Percentiles rank a stretch among this genome's conserved stretches.
These are phyloP conservation scores for Phytophthora megakarya DNA, from an alignment of 352 stramenopile species.

Conservation along the genomic window DNA sequence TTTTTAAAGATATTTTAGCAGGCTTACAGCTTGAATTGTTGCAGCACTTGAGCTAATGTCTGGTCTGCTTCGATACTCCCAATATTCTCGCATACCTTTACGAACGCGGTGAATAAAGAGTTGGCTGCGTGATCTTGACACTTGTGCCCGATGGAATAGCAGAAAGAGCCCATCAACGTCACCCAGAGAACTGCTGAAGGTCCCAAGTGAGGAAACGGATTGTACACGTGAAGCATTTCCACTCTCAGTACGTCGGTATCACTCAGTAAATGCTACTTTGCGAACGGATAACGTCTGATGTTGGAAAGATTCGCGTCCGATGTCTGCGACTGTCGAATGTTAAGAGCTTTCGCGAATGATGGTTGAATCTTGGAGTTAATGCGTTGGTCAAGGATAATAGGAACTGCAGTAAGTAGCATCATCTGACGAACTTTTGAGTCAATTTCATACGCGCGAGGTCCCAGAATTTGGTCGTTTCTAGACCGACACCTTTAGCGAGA, in stretches of 20 bases:
- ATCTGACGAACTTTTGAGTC: conserved; percentile 22
- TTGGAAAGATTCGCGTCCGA: conserved; percentile 36
- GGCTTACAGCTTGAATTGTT: no score
- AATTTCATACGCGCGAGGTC: conserved; percentile 45
- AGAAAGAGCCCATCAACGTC: conserved; percentile 31
- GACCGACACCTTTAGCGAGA: conserved; percentile 31
- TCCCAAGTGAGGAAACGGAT: conserved; percentile 27
- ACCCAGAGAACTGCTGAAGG: conserved; percentile 32
- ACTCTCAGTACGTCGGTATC: conserved; percentile 14
- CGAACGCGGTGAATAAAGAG: conserved; percentile 19
- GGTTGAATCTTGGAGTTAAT: conserved; percentile 22
- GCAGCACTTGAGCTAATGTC: conserved; percentile 28
- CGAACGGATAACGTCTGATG: conserved; percentile 31
- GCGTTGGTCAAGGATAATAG: conserved; percentile 23
- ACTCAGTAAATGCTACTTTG: conserved; percentile 13
- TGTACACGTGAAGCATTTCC: conserved; percentile 38
- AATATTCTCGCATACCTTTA: conserved; percentile 24
- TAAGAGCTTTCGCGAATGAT: conserved; percentile 22
- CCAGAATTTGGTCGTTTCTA: conserved; percentile 44
- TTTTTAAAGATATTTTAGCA: no score
- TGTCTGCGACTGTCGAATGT: conserved; percentile 20
- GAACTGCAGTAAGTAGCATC: conserved; percentile 10
- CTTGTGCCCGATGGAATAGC: conserved; percentile 40
- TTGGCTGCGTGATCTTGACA: conserved; percentile 29
- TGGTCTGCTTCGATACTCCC: conserved; percentile 14